Conservation (phyloP, 2,329 filamentous ascomycete species). For the Hymenotorrendiella dingleyae region DNA sequence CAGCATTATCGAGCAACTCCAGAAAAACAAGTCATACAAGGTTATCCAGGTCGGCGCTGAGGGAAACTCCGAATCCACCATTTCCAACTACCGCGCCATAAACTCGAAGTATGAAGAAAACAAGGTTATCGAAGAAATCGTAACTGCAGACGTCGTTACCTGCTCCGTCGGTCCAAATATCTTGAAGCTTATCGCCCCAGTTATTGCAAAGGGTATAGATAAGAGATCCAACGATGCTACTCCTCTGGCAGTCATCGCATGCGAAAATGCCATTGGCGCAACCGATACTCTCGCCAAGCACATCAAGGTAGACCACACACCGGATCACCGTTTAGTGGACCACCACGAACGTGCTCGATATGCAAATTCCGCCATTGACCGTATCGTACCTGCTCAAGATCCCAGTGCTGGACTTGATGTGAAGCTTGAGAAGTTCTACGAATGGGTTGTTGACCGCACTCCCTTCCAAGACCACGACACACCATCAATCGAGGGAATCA, state of each 20-base stretch:
- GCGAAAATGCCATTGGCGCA: constrained; percentile 95
- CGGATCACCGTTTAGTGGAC: constrained; percentile 57
- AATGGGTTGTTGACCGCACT: constrained; percentile 91
- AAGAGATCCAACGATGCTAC: constrained; percentile 56
- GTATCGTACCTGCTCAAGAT: constrained; percentile 91
- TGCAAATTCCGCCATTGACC: constrained; percentile 97
- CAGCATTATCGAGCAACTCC: constrained; percentile 71
- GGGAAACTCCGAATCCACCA: constrained; percentile 72
- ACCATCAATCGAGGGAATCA: constrained; percentile 78
- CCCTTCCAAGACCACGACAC: constrained; percentile 69
- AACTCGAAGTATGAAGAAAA: constrained; percentile 84
- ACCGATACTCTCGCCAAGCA: constrained; percentile 79
- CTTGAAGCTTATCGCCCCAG: constrained; percentile 91
- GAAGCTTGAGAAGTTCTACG: constrained; percentile 96
- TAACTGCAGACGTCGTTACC: constrained; percentile 83
- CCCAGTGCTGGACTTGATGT: constrained; percentile 77
- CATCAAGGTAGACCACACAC: constrained; percentile 74
- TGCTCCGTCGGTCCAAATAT: constrained; percentile 96
- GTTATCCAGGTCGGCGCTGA: constrained; percentile 90
- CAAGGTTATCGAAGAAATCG: constrained; percentile 78
- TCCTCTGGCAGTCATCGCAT: constrained; percentile 88
- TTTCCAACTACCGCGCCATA: constrained; percentile 94
- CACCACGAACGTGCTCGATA: constrained; percentile 75
- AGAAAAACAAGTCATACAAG: constrained; percentile 70
- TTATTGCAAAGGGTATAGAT: constrained; percentile 91